Evolutionary conservation across 768 basidiomycete genomes (phyloP), one percentile per base, ranked within the genome.

Genomic region (Gymnopilus junonius): DNA sequence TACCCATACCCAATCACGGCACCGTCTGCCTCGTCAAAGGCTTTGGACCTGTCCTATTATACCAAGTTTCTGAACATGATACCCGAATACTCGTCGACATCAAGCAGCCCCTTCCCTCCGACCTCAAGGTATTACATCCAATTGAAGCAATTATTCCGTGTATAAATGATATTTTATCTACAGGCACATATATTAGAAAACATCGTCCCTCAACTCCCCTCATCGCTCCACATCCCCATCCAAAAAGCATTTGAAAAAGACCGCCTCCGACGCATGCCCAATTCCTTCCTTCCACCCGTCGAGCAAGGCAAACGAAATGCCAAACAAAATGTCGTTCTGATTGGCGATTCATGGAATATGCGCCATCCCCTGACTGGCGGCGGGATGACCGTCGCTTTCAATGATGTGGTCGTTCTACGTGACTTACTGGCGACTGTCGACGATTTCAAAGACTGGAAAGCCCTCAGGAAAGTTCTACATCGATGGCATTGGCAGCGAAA

Each of bases 341-440:
- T 97, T 34, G 97, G 97, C 1, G 97, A 99, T 73, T 89, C 97
- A 2, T 97, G 94, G 91, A 99, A 99, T 73, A 99, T 99, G 96
- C 92, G 97, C 0, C 97, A 99, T 75, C 97, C 97, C 1, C 83
- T 99, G 21, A 99, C 97, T 0, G 97, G 97, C 5, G 95, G 95
- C 11, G 97, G 97, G 5, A 99, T 99, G 97, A 96, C 95, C 0
- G 97, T 98, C 39, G 95, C 95, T 2, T 80, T 99, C 50, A 84
- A 88, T 70, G 97, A 99, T 67, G 91, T 92, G 4, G 90, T 94
- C 14, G 67, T 92, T 32, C 82, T 99, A 14, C 76, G 87, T 34
- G 77, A 85, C 15, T 78, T 93, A 62, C 79, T 97, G 0, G 77
- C 77, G 1, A 67, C 80, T 25, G 74, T 89, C 37, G 67, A 73